These are phyloP conservation scores for Prunus campanulata DNA, from an alignment of 306 rosid species.

Conservation along the genomic window DNA sequence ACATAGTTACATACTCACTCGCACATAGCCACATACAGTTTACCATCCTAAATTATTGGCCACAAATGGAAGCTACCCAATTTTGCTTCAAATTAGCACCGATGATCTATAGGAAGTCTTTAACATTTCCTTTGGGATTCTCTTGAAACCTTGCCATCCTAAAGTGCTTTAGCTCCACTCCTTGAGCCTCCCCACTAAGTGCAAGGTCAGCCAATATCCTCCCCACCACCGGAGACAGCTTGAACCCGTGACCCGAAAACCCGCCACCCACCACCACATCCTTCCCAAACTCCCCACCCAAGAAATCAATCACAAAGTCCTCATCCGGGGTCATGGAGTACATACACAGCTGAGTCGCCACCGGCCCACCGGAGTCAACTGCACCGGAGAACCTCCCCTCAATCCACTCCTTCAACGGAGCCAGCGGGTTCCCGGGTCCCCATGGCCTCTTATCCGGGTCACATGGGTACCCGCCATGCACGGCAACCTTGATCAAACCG, in stretches of 20 bases:
- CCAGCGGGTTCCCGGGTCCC: conserved; percentile 46
- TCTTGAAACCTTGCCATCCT: conserved; percentile 51
- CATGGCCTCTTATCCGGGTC: conserved; percentile 77
- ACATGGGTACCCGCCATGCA: conserved; percentile 61
- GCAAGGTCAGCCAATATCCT: conserved; percentile 59
- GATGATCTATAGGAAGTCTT: conserved; percentile 20
- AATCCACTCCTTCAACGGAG: conserved; percentile 54
- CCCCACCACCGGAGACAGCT: conserved; percentile 83
- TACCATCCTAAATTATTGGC: too few species aligned
- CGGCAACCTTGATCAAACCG: conserved; percentile 68
- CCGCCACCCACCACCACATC: conserved; percentile 82
- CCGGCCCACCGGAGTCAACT: conserved; percentile 58
- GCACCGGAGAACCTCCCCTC: conserved; percentile 39
- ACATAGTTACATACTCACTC: too few species aligned
- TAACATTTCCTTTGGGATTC: conserved; percentile 44
- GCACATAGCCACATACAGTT: too few species aligned
- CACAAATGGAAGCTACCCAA: too few species aligned
- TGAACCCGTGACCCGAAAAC: conserved; percentile 94
- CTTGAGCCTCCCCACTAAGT: conserved; percentile 45
- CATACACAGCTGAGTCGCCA: conserved; percentile 66
- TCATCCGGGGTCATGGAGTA: conserved; percentile 79
- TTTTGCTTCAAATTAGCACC: background rate
- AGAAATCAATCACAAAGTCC: conserved; percentile 75
- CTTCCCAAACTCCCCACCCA: conserved; percentile 71
- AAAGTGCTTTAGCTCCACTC: conserved; percentile 59